Evolutionary conservation across 2,329 filamentous ascomycete species (phyloP).

Genomic region (Trichoderma koningii): DNA sequence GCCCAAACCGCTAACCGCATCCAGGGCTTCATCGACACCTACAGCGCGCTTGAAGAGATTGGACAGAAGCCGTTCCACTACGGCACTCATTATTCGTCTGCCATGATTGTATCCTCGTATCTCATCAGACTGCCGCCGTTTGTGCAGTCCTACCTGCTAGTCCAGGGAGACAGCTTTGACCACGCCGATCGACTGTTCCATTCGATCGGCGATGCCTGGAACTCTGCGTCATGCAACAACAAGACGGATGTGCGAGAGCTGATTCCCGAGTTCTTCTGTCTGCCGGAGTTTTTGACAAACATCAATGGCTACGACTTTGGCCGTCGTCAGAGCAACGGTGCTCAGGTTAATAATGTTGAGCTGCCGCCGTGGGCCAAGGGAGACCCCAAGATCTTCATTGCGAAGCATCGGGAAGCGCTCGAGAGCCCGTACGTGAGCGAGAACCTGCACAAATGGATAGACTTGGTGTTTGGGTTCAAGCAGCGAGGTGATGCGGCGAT

Average conservation of each 20-base stretch:
- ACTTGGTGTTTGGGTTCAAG: conserved; percentile 91
- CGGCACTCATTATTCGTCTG: conserved; percentile 96
- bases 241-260: conserved; percentile 94
- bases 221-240: conserved; percentile 83
- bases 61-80: conserved; percentile 94
- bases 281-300: conserved; percentile 94
- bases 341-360: conserved; percentile 79
- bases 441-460: conserved; percentile 91
- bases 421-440: conserved; percentile 92
- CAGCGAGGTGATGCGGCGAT: conserved; percentile 90
- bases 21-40: conserved; percentile 78
- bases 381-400: conserved; percentile 91
- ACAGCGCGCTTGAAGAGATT: conserved; percentile 87
- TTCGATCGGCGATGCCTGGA: conserved; percentile 88
- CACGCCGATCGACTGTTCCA: conserved; percentile 95
- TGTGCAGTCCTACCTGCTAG: conserved; percentile 88
- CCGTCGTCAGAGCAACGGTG: conserved; percentile 74
- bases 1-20: conserved; percentile 79
- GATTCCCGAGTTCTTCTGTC: conserved; percentile 95
- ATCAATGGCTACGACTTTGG: conserved; percentile 95
- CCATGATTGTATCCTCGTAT: conserved; percentile 98
- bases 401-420: conserved; percentile 91
- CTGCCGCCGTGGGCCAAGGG: conserved; percentile 97
- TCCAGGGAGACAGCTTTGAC: conserved; percentile 95
- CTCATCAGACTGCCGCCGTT: conserved; percentile 94